A percentile compares a stretch with the other conserved stretches of the same genome.
phyloP scores from a whole-genome alignment of 306 rosid species.

The Astragalus membranaceus region DNA sequence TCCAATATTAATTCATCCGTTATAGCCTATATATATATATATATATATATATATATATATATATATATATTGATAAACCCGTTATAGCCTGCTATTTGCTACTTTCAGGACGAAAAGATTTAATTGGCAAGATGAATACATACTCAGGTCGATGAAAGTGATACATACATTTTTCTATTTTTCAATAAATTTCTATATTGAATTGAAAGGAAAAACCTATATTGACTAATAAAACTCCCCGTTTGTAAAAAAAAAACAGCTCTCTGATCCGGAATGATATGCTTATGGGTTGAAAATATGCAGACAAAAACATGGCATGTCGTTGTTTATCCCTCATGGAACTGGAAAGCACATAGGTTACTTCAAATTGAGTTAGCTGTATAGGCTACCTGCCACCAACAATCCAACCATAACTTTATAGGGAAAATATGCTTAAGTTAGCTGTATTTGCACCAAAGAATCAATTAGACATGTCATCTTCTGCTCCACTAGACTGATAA shows the following conservation, averaged over 20 bases:
- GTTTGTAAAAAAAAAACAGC: too few relatives aligned
- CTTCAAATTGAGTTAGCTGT: neutral
- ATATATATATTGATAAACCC: too few relatives aligned
- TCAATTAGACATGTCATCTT: slow-evolving; percentile 73
- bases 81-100: too few relatives aligned
- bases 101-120: neutral
- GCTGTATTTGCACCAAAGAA: slow-evolving; percentile 21
- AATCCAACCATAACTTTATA: slow-evolving; percentile 3
- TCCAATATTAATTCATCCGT: too few relatives aligned
- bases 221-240: slow-evolving; percentile 5
- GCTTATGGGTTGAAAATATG: slow-evolving; percentile 2
- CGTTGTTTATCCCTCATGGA: slow-evolving; percentile 1
- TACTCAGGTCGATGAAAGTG: neutral
- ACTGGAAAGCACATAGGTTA: neutral
- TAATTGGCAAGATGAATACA: neutral
- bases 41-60: too few relatives aligned
- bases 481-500: slow-evolving; percentile 71
- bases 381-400: slow-evolving; percentile 10
- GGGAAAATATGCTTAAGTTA: slow-evolving; percentile 10
- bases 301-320: slow-evolving; percentile 8
- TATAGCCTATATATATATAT: too few relatives aligned
- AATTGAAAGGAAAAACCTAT: slow-evolving; percentile 25
- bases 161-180: slow-evolving; percentile 21
- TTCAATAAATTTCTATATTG: slow-evolving; percentile 10
- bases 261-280: slow-evolving; percentile 25